Conservation (phyloP, 2,329 filamentous ascomycete species). For the Fusarium sp. region DNA sequence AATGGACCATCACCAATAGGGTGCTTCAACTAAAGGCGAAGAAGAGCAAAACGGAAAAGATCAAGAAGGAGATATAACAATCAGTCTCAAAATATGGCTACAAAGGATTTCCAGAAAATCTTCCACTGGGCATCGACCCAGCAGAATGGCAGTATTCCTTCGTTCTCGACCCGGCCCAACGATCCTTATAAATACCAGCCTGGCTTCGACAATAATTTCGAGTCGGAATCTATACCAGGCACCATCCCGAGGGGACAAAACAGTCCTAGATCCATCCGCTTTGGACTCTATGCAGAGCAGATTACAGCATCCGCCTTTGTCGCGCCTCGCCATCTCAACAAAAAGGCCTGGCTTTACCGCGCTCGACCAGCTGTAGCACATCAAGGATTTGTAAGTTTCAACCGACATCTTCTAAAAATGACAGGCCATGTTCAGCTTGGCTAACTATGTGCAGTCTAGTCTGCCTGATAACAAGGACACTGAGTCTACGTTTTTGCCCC, state of each 20-base stretch:
- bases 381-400: constrained; percentile 30
- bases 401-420: neutral
- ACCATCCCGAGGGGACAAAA: constrained; percentile 58
- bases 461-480: constrained; percentile 10
- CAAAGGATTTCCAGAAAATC: constrained; percentile 56
- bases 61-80: too few species aligned
- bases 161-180: constrained; percentile 56
- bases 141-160: constrained; percentile 63
- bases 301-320: constrained; percentile 51
- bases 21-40: too few species aligned
- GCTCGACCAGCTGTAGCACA: constrained; percentile 43
- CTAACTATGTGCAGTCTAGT: too few species aligned
- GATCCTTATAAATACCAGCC: constrained; percentile 63
- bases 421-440: too few species aligned
- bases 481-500: constrained; percentile 25
- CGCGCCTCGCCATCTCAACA: constrained; percentile 42
- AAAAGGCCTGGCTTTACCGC: constrained; percentile 44
- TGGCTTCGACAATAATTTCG: constrained; percentile 60
- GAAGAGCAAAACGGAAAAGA: too few species aligned
- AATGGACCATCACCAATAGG: too few species aligned
- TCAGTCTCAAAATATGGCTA: too few species aligned
- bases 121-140: constrained; percentile 69
- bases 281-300: constrained; percentile 55
- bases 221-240: constrained; percentile 56
- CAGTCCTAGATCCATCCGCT: constrained; percentile 51